These are phyloP conservation scores for Kockovaella imperatae DNA, from an alignment of 768 basidiomycete genomes.

Conservation along the genomic window DNA sequence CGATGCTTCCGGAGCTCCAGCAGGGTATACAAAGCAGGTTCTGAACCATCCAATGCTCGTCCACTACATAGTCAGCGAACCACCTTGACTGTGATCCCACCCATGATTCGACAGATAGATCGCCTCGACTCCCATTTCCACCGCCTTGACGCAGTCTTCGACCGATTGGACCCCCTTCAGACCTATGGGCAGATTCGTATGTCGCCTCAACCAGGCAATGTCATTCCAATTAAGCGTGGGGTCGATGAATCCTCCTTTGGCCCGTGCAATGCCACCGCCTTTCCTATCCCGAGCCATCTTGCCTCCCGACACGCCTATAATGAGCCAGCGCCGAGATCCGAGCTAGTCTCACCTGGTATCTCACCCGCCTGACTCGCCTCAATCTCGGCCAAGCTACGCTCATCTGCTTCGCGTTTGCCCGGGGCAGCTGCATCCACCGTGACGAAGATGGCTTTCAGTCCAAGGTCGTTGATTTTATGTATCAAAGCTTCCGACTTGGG, in stretches of 20 bases:
- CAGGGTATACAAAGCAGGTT: conserved; percentile 53
- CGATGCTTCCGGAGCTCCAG: conserved; percentile 63
- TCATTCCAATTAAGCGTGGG: conserved; percentile 44
- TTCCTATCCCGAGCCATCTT: conserved; percentile 40
- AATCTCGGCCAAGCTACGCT: conserved; percentile 40
- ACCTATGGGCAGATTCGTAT: conserved; percentile 48
- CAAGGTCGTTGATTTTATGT: conserved; percentile 32
- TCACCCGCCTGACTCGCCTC: conserved; percentile 22
- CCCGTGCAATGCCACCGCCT: conserved; percentile 44
- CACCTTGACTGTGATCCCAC: conserved; percentile 8
- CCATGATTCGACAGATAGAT: conserved; percentile 89
- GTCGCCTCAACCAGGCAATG: conserved; percentile 52
- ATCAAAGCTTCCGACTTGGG: conserved; percentile 42
- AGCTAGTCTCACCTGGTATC: too few species aligned
- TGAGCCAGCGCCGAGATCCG: too few species aligned
- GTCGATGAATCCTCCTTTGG: conserved; percentile 43
- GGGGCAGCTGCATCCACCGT: conserved; percentile 44
- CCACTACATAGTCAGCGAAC: conserved; percentile 11
- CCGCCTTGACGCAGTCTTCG: conserved; percentile 78
- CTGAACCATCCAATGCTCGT: conserved; percentile 28
- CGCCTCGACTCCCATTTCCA: conserved; percentile 73
- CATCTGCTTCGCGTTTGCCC: conserved; percentile 44
- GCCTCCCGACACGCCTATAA: conserved; percentile 42
- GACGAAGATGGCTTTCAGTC: conserved; percentile 43
- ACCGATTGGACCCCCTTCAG: conserved; percentile 49